Evolutionary conservation across 2,329 filamentous ascomycete species (phyloP), one percentile per base, ranked within the genome.

Genomic region (Beauveria asiatica): DNA sequence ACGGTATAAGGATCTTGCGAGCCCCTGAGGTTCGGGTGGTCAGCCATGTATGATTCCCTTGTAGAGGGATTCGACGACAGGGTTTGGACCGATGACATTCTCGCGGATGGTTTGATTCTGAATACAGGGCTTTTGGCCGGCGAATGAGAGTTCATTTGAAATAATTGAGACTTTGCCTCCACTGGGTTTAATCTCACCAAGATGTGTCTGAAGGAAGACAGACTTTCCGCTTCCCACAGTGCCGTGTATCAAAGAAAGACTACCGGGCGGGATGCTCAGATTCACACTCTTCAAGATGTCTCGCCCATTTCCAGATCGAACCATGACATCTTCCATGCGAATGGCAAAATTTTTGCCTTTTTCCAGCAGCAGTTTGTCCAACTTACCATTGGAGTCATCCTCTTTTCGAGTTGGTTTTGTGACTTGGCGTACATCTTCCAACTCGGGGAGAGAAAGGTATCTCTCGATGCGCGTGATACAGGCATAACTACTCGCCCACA

Each of bases 1-100:
- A 1, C 73, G 68, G 59, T 78, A 82, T 0, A 81, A 65, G 1
- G 78, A 78, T 17, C 80, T 70, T 3, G 79, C 78, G 1, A 81
- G 66, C 3, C 75, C 72, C 68, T 76, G 13, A n/a, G 23, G 21
- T n/a, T 13, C 17, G 16, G 8, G 33, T 10, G 2, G 50, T 23
- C 50, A 53, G 4, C 19, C 30, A 19, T 53, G 13, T 13, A 53
- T 41, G 16, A 42, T n/a, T 9, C 25, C 33, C 10, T 23, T 8
- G 19, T 41, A 41, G 5, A 52, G 30, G 8, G 30, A 21, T 33
- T 53, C 50, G 13, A 3, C 37, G 13, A 42, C 21, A 6, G 17
- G 13, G 16, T 41, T 53, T 10, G 9, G 13, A 5, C 50, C 50
- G 13, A 41, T 53, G 21, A 53, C 9, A 13, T 53, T 53, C 11